These are phyloP conservation scores for Syncephalastrum racemosum DNA, from an alignment of 371 early-diverging fungal genomes.

Conservation along the genomic window DNA sequence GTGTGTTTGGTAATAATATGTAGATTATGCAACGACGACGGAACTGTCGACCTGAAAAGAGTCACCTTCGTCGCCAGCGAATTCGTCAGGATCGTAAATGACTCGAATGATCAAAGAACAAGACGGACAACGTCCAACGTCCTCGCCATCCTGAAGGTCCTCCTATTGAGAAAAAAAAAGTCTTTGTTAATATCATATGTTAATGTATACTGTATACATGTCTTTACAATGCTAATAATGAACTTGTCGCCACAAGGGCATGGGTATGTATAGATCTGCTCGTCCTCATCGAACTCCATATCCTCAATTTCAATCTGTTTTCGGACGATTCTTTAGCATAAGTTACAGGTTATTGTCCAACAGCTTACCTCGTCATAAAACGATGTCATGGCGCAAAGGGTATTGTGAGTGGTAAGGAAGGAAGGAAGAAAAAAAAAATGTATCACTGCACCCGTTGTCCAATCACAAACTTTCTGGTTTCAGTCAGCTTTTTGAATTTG, in stretches of 20 bases:
- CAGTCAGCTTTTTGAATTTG: too few species aligned
- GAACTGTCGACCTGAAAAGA: conserved; percentile 40
- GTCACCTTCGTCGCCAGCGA: conserved; percentile 45
- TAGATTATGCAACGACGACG: conserved; percentile 30
- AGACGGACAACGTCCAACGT: conserved; percentile 93
- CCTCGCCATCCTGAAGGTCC: conserved; percentile 91
- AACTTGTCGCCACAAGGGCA: conserved; percentile 99
- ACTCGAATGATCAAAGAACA: conserved; percentile 94
- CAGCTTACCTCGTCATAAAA: conserved; percentile 73
- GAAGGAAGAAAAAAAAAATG: conserved; percentile 6
- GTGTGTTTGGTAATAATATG: conserved; percentile 2
- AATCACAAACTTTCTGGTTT: too few species aligned
- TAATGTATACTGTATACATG: neutral
- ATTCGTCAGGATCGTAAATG: conserved; percentile 81
- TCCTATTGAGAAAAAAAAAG: conserved; percentile 47
- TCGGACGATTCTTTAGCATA: neutral
- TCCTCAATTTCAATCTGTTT: conserved; percentile 94
- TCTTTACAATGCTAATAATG: conserved; percentile 74
- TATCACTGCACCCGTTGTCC: neutral
- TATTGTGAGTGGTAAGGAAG: neutral
- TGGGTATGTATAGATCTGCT: conserved; percentile 89
- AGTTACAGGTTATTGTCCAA: conserved; percentile 15
- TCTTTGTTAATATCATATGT: neutral
- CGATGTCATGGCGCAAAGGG: conserved; percentile 49
- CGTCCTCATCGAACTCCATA: conserved; percentile 93